Conservation (phyloP, 1,284 basidiomycete genomes). For the Termitomyces sp. region DNA sequence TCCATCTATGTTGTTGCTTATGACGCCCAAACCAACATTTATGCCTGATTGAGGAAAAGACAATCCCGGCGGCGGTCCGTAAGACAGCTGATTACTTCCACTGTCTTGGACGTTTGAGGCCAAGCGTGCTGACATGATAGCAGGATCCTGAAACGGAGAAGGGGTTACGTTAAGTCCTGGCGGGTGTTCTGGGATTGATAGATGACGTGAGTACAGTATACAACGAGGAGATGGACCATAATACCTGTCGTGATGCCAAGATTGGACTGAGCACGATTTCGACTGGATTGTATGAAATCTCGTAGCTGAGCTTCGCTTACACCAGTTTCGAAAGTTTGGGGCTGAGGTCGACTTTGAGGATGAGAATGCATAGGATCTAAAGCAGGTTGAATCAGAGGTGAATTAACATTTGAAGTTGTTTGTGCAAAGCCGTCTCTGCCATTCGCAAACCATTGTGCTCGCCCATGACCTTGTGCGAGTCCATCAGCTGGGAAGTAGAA, state of each 20-base stretch:
- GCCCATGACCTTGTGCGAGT: conserved; percentile 26
- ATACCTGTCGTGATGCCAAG: conserved; percentile 17
- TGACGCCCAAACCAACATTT: conserved; percentile 4
- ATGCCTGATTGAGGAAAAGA: conserved; percentile 28
- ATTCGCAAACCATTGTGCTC: conserved; percentile 45
- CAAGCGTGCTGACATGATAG: conserved; percentile 76
- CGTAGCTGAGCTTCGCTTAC: conserved; percentile 70
- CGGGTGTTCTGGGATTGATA: conserved; percentile 5
- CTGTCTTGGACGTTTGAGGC: conserved; percentile 34
- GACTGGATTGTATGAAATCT: conserved; percentile 66
- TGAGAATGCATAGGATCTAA: conserved; percentile 32
- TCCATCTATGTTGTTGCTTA: conserved; percentile 25
- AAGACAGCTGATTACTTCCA: conserved; percentile 31
- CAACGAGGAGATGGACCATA: background rate
- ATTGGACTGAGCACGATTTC: conserved; percentile 40
- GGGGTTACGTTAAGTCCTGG: conserved; percentile 14
- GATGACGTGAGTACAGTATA: background rate
- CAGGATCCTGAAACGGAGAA: conserved; percentile 64
- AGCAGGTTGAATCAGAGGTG: conserved; percentile 46
- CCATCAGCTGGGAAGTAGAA: conserved; percentile 40
- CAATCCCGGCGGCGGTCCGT: conserved; percentile 64
- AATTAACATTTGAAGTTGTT: conserved; percentile 38
- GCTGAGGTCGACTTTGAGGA: conserved; percentile 43
- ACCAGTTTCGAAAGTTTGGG: conserved; percentile 46
- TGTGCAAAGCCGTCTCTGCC: conserved; percentile 41